Conservation (phyloP, 805 yeast genomes). For the Pichia insulana region DNA sequence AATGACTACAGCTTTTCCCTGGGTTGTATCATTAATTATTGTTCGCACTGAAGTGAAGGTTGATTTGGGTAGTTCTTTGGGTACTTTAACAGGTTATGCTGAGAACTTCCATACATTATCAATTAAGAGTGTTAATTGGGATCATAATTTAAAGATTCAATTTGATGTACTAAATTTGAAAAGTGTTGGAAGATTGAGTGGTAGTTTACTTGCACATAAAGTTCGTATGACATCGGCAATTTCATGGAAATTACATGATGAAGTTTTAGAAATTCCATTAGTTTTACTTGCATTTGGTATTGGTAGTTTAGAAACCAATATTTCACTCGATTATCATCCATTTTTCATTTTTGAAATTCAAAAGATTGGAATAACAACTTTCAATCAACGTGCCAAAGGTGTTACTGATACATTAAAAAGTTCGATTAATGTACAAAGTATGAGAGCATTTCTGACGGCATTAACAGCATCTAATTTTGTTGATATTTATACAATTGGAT, state of each 20-base stretch:
- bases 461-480: constrained; percentile 75
- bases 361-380: constrained; percentile 44
- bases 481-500: constrained; percentile 65
- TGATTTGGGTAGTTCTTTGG: constrained; percentile 80
- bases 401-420: constrained; percentile 52
- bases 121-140: constrained; percentile 57
- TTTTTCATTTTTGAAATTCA: constrained; percentile 57
- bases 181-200: constrained; percentile 77
- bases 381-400: constrained; percentile 50
- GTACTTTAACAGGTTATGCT: constrained; percentile 46
- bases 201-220: constrained; percentile 43
- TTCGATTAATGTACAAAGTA: constrained; percentile 37
- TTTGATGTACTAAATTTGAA: constrained; percentile 40
- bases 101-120: constrained; percentile 64
- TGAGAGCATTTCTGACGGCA: constrained; percentile 66
- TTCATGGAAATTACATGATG: constrained; percentile 50
- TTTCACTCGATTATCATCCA: constrained; percentile 78
- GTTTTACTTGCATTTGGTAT: constrained; percentile 55
- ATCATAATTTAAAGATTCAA: constrained; percentile 60
- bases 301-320: constrained; percentile 45
- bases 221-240: constrained; percentile 55
- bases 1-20: constrained; percentile 60
- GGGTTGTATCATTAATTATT: constrained; percentile 56
- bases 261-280: constrained; percentile 49
- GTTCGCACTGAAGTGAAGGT: constrained; percentile 44